A percentile compares a stretch with the other conserved stretches of the same genome.
These are phyloP conservation scores for Backusella tarrabulga DNA, from an alignment of 192 early-diverging fungal species.

Conservation along the genomic window DNA sequence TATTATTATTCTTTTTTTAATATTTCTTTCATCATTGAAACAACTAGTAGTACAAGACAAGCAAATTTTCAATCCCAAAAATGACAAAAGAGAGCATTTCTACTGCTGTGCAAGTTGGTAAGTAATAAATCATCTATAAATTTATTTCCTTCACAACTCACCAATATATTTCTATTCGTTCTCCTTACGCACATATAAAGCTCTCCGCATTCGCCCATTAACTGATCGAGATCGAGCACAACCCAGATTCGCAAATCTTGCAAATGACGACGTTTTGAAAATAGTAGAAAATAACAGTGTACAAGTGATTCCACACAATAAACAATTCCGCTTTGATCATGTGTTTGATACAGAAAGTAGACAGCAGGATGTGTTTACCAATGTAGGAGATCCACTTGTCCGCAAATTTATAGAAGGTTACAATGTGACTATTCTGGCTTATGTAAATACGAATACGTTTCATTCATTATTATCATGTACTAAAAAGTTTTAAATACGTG, in stretches of 20 bases:
- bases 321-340: slow-evolving; percentile 30
- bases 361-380: slow-evolving; percentile 28
- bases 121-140: background rate
- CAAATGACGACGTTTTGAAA: slow-evolving; percentile 27
- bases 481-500: background rate
- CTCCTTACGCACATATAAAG: slow-evolving; percentile 1
- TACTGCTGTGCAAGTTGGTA: slow-evolving; percentile 37
- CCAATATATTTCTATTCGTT: background rate
- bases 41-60: background rate
- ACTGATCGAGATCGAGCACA: slow-evolving; percentile 27
- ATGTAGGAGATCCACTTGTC: slow-evolving; percentile 19
- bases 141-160: background rate
- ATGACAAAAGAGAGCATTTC: slow-evolving; percentile 23
- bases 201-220: slow-evolving; percentile 29
- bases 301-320: slow-evolving; percentile 24
- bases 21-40: background rate
- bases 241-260: slow-evolving; percentile 31
- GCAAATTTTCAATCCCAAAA: background rate
- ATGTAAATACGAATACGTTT: slow-evolving; percentile 48
- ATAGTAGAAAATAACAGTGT: slow-evolving; percentile 18
- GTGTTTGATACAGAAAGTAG: slow-evolving; percentile 31
- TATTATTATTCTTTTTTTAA: background rate
- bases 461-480: background rate
- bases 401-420: slow-evolving; percentile 63
- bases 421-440: slow-evolving; percentile 93